These are phyloP conservation scores for Aureobasidium sp. DNA, from an alignment of 2,329 filamentous ascomycete species.

Conservation along the genomic window DNA sequence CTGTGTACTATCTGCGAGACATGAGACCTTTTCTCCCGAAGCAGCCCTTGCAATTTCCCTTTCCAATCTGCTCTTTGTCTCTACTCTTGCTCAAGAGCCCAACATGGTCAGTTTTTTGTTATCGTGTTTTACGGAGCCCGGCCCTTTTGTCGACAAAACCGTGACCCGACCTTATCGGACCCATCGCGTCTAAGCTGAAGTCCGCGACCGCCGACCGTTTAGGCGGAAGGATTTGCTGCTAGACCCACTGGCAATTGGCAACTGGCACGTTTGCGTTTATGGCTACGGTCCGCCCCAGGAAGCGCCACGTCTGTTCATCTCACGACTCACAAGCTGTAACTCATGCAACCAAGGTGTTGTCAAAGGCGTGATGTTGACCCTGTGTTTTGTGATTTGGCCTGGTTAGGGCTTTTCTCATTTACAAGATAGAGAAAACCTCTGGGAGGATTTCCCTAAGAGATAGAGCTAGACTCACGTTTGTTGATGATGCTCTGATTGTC, in stretches of 20 bases:
- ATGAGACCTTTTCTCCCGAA: background rate
- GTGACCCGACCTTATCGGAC: background rate
- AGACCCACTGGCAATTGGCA: background rate
- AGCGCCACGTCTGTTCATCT: constrained; percentile 2
- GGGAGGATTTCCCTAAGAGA: background rate
- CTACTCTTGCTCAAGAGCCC: background rate
- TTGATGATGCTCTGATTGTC: background rate
- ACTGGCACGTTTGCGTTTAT: background rate
- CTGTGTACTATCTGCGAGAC: constrained; percentile 3
- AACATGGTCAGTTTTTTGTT: background rate
- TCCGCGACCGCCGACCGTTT: constrained; percentile 6
- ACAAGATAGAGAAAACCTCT: background rate
- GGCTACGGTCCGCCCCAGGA: background rate
- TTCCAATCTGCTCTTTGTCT: background rate
- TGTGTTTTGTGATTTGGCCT: background rate
- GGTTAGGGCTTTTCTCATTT: background rate
- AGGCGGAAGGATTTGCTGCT: constrained; percentile 10
- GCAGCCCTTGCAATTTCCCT: background rate
- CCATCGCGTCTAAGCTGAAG: background rate
- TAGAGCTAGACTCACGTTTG: background rate
- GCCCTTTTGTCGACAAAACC: constrained; percentile 2
- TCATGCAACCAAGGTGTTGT: background rate
- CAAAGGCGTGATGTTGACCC: background rate
- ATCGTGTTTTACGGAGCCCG: background rate
- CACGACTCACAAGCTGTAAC: background rate